These are phyloP conservation scores for Cubamyces lactineus DNA, from an alignment of 768 basidiomycete genomes.

Conservation along the genomic window DNA sequence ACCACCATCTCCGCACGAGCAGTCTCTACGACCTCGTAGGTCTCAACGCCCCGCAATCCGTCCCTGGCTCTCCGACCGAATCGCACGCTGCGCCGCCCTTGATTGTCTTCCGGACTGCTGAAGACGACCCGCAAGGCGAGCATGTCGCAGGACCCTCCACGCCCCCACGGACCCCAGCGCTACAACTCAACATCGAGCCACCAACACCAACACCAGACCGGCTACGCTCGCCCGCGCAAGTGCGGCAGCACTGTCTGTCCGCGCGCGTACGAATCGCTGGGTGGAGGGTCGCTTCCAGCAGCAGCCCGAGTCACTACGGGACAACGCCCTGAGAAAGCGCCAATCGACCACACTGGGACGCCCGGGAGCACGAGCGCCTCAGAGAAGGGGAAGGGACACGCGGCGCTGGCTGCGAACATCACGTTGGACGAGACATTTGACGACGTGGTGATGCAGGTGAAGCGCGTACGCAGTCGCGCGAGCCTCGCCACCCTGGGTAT, in stretches of 20 bases:
- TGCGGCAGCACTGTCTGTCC: slow-evolving; percentile 44
- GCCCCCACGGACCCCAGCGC: slow-evolving; percentile 16
- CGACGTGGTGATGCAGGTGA: slow-evolving; percentile 26
- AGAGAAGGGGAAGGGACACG: slow-evolving; percentile 7
- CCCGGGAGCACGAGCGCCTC: slow-evolving; percentile 1
- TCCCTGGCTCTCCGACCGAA: slow-evolving; percentile 12
- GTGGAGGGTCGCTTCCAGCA: slow-evolving; percentile 53
- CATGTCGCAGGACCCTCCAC: slow-evolving; percentile 21
- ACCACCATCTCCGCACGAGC: slow-evolving; percentile 52
- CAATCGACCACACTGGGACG: slow-evolving; percentile 9
- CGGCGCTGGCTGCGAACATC: slow-evolving; percentile 1
- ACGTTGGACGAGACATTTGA: slow-evolving; percentile 33
- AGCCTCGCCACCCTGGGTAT: slow-evolving; percentile 12
- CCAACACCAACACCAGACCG: slow-evolving; percentile 30
- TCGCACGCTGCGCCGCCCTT: neutral
- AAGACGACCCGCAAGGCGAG: no score
- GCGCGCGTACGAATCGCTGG: slow-evolving; percentile 62
- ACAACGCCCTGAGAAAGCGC: neutral
- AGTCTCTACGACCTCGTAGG: slow-evolving; percentile 56
- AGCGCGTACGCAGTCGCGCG: slow-evolving; percentile 20
- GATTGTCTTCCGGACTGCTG: neutral
- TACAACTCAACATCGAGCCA: slow-evolving; percentile 32
- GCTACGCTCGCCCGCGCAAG: slow-evolving; percentile 19
- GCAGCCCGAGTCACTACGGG: neutral
- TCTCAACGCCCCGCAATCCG: slow-evolving; percentile 27